A percentile compares a stretch with the other conserved stretches of the same genome.
These are phyloP conservation scores for Stephania japonica DNA, from an alignment of 164 flowering plant genomes.

Conservation along the genomic window DNA sequence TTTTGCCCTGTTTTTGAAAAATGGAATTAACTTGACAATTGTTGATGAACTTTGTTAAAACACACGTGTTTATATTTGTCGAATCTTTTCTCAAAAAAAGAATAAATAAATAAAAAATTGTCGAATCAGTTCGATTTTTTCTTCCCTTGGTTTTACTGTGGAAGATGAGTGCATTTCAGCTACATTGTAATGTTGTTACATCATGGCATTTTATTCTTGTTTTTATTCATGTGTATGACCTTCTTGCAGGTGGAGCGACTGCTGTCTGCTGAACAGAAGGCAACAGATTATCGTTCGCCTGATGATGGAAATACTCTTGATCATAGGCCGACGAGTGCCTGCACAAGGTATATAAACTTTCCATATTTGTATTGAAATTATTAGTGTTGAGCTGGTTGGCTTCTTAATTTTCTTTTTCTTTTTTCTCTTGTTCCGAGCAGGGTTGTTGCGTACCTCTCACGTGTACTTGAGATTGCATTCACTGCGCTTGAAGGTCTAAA, in stretches of 20 bases:
- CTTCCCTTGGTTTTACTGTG: not conserved
- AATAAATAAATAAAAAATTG: too few relatives aligned
- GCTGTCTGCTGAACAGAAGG: conserved; percentile 87
- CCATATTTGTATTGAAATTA: not conserved
- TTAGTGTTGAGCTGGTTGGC: not conserved
- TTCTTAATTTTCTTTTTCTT: conserved; percentile 3
- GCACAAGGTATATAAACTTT: conserved; percentile 58
- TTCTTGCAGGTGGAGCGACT: conserved; percentile 78
- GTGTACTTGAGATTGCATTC: conserved; percentile 93
- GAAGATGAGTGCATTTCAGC: not conserved
- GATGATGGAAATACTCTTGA: conserved; percentile 95
- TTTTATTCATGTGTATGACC: not conserved
- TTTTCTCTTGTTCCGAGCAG: conserved; percentile 31
- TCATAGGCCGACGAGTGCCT: conserved; percentile 97
- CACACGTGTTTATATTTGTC: too few relatives aligned
- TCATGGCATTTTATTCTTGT: not conserved
- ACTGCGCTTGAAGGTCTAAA: conserved; percentile 94
- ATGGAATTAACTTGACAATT: too few relatives aligned
- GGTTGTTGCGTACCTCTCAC: conserved; percentile 94
- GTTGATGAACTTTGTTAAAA: too few relatives aligned
- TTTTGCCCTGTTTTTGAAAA: too few relatives aligned
- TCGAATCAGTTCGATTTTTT: too few relatives aligned
- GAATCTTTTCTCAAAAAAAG: too few relatives aligned
- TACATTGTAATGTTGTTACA: not conserved
- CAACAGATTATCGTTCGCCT: conserved; percentile 84